Base-by-base conservation (phyloP, 768 basidiomycete species). In the Tylopilus rubrobrunneus region DNA sequence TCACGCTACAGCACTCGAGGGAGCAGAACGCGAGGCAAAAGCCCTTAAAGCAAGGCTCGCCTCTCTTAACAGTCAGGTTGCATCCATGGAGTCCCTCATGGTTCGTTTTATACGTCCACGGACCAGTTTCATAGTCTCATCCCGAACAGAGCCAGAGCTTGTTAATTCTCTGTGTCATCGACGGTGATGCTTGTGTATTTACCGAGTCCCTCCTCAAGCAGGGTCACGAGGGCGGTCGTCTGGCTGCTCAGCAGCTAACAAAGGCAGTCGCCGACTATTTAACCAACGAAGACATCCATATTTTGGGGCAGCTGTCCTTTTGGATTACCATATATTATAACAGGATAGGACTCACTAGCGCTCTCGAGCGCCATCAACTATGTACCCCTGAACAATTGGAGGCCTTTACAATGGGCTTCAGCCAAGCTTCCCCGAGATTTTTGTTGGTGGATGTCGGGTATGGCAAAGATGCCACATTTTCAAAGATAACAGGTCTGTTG, bases 241-340 rank as follows among this genome's bases (percentile, higher is more conserved):
- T 78, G 52, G 75, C 78, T 42, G 84, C 85, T 28, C 82, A 86
- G 61, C 76, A 77, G 48, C 72, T 89, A 52, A 89, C 86, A 19
- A 82, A 84, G 67, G 74, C 74, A 7, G 84, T 90, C 48, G 86
- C 85, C 41, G 83, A 83, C 56, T 80, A 86, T 69, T 75, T 90
- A 49, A 75, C 83, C 49, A 74, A 73, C 59, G 83, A 88, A 64
- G 81, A 80, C 48, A 71, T 83, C 47, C 81, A 81, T 50, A 75
- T 80, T 51, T 78, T 82, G 53, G 83, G 82, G 29, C 78, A 83
- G 9, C 75, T 87, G 39, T 86, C 87, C 27, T 87, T 89, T 67
- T 89, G 86, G 86, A 80, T 87, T 47, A 82, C 81, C 42, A 67
- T 90, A 56, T 89, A 83, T 73, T 79, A 82, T 70, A 87, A 86